A percentile compares a stretch with the other conserved stretches of the same genome.
Conservation (phyloP, 2,329 filamentous ascomycete species). For the Fusarium buxicola region DNA sequence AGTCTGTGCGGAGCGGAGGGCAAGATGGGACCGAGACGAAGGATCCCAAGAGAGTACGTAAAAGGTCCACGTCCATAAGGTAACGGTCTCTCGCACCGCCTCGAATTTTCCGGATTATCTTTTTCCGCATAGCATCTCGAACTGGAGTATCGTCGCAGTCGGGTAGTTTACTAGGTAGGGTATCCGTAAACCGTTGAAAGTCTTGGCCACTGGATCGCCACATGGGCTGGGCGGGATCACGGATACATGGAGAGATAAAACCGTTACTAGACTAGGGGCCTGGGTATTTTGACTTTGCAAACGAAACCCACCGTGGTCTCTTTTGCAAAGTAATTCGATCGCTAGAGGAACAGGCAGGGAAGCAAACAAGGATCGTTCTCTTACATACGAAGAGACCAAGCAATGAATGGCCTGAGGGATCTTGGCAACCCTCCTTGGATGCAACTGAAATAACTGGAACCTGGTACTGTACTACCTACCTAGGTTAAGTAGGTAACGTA, state of each 20-base stretch:
- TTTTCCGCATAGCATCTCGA: too few species aligned
- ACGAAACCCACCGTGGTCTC: not conserved
- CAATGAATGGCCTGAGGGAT: not conserved
- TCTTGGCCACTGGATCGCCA: constrained; percentile 5
- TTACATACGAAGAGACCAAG: not conserved
- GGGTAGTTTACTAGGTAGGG: not conserved
- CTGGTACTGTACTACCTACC: too few species aligned
- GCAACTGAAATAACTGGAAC: too few species aligned
- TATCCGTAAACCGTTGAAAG: not conserved
- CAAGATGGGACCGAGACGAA: too few species aligned
- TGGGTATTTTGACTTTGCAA: not conserved
- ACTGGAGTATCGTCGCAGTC: not conserved
- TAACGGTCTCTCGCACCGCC: too few species aligned
- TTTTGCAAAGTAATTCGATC: not conserved
- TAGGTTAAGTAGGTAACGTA: too few species aligned
- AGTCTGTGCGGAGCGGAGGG: too few species aligned
- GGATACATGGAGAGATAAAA: constrained; percentile 6
- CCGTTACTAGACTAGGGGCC: too few species aligned
- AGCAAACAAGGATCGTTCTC: not conserved
- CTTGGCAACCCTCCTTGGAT: not conserved
- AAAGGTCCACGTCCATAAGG: too few species aligned
- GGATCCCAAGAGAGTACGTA: too few species aligned
- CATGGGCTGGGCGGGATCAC: constrained; percentile 8
- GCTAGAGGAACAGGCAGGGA: not conserved
- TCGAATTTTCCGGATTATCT: too few species aligned